Base-by-base conservation (phyloP, 2,329 filamentous ascomycete species). In the Beauveria sp. region DNA sequence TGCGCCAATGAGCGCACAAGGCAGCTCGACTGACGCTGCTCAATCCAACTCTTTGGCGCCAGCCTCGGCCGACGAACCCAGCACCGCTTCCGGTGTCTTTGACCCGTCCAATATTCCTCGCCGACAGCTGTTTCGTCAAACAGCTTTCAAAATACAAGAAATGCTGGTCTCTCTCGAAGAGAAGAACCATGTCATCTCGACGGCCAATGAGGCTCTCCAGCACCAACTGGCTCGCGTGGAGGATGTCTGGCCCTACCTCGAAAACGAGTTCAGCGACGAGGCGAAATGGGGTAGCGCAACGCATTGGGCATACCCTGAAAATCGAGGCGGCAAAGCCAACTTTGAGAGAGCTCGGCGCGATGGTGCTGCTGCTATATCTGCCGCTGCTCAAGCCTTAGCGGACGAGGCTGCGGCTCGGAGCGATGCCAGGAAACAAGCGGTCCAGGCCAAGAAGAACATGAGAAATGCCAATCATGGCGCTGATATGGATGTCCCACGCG, bases 221-320 rank as follows among this genome's bases (percentile, higher is more conserved):
- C 90, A 90, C 71, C 92, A 97, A 70, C 82, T 97, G 42, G 79
- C 84, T 63, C 90, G 96, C 58, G 86, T 97, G 70, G 90, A 96
- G 71, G 88, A 90, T 67, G 88, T 96, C 38, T 96, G 90, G 82
- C 88, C 91, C 22, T 88, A 93, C 75, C 85, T 98, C 62, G 89
- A 96, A 66, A 80, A 83, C 63, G 95, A 99, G 74, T 91, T 99
- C 70, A 96, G 91, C 75, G 92, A 97, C 64, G 92, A 98, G 75
- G 91, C 95, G 60, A 91, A 96, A 75, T 88, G 92, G 77, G 95
- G 96, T 57, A 98, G 92, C 75, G 83, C 87, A 63, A 90, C 86
- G 58, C 95, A 99, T 74, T 99, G 95, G 95, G 95, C 93, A 54
- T 98, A 98, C 73, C 89, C 90, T 22, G 90, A 93, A 68, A 91